These are phyloP conservation scores for Moesziomyces sp. DNA, from an alignment of 1,284 basidiomycete species.

Conservation along the genomic window DNA sequence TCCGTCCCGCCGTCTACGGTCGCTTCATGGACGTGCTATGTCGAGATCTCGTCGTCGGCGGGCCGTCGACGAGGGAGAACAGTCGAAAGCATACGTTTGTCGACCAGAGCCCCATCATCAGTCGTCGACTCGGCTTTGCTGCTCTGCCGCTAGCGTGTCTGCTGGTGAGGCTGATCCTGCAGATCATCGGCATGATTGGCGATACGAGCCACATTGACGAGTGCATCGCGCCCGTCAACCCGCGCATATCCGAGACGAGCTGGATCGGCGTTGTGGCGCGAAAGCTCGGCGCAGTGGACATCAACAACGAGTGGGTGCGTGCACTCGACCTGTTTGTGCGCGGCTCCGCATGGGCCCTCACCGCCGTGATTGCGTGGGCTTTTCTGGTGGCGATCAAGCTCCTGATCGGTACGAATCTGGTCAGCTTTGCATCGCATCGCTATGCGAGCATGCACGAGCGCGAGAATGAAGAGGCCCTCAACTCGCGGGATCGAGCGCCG, in stretches of 20 bases:
- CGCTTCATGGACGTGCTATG: slow-evolving; percentile 96
- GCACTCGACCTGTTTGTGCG: slow-evolving; percentile 37
- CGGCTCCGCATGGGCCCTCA: slow-evolving; percentile 49
- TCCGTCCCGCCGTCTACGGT: slow-evolving; percentile 93
- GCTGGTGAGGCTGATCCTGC: slow-evolving; percentile 85
- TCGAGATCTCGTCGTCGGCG: slow-evolving; percentile 87
- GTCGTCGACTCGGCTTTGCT: slow-evolving; percentile 91
- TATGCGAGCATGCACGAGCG: slow-evolving; percentile 59
- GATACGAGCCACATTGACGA: slow-evolving; percentile 69
- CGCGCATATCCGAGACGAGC: slow-evolving; percentile 17
- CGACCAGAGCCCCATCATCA: slow-evolving; percentile 93
- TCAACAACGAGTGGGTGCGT: slow-evolving; percentile 36
- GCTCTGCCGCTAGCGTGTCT: slow-evolving; percentile 91
- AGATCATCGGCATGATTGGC: slow-evolving; percentile 77
- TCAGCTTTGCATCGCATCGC: slow-evolving; percentile 58
- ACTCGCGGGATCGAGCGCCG: slow-evolving; percentile 54
- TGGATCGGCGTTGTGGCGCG: slow-evolving; percentile 43
- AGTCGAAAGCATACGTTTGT: slow-evolving; percentile 80
- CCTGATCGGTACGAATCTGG: slow-evolving; percentile 60
- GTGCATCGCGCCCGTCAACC: slow-evolving; percentile 53
- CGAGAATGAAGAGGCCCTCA: slow-evolving; percentile 62
- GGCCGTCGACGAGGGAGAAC: slow-evolving; percentile 69
- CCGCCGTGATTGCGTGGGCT: slow-evolving; percentile 49
- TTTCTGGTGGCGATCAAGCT: slow-evolving; percentile 64
- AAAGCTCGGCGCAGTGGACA: slow-evolving; percentile 33